phyloP scores from a whole-genome alignment of 106 monocot species.

The Triglochin maritima region DNA sequence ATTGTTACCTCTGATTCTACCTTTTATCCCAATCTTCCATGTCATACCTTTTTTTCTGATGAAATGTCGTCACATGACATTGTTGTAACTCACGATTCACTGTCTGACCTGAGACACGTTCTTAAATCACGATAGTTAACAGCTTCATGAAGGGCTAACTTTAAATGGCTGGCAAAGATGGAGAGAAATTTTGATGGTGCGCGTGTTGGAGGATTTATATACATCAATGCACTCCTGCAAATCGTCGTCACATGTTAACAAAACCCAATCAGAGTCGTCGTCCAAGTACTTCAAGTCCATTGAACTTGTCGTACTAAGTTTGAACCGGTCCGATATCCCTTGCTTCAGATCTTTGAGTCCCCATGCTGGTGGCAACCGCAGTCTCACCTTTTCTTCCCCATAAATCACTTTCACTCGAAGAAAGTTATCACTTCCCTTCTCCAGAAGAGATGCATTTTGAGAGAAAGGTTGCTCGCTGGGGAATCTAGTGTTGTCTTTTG shows the following conservation, averaged over 20 bases:
- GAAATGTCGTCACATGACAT: no score
- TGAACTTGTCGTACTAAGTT: constrained; percentile 14
- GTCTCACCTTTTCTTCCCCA: constrained; percentile 59
- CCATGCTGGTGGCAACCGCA: constrained; percentile 46
- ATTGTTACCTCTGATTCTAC: no score
- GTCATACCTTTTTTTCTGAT: no score
- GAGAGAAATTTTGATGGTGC: constrained; percentile 42
- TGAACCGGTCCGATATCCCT: constrained; percentile 40
- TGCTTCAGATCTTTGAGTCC: constrained; percentile 44
- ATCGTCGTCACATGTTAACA: constrained; percentile 70
- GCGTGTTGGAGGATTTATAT: constrained; percentile 27
- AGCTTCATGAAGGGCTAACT: background rate
- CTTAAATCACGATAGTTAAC: background rate
- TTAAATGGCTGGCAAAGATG: constrained; percentile 3
- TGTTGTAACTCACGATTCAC: no score
- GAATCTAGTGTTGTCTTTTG: constrained; percentile 5
- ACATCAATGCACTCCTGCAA: constrained; percentile 56
- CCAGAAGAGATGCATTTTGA: background rate
- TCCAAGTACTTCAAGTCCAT: constrained; percentile 68
- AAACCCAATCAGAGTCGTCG: constrained; percentile 76
- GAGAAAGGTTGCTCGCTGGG: constrained; percentile 7
- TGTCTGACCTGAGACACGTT: no score
- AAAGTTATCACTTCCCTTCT: background rate
- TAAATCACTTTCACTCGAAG: constrained; percentile 49
- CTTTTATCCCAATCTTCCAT: no score